Conservation (phyloP, 2,329 filamentous ascomycete genomes). For the Aureobasidium lini region DNA sequence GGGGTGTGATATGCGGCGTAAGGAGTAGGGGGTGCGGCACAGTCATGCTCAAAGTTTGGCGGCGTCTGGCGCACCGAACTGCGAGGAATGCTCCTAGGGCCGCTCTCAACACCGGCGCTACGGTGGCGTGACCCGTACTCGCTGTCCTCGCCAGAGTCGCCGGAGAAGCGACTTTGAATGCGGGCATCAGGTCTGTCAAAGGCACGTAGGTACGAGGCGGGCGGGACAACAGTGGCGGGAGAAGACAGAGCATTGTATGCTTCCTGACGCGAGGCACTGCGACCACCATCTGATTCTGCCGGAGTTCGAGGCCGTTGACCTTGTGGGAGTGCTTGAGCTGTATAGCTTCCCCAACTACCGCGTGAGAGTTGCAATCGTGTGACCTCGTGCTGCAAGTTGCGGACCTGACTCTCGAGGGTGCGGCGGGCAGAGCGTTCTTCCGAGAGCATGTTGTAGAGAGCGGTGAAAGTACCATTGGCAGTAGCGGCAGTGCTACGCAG, state of each 20-base stretch:
- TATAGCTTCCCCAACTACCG: constrained; percentile 11
- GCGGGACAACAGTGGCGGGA: constrained; percentile 10
- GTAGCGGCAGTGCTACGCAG: constrained; percentile 4
- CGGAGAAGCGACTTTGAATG: constrained; percentile 21
- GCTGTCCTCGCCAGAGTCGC: constrained; percentile 17
- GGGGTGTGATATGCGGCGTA: constrained; percentile 25
- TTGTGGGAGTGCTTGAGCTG: constrained; percentile 15
- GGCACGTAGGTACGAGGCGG: background rate
- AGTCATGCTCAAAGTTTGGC: background rate
- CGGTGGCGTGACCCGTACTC: constrained; percentile 4
- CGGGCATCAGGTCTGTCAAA: constrained; percentile 14
- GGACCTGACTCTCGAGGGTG: constrained; percentile 24
- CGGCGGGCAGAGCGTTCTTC: constrained; percentile 30
- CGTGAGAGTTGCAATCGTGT: constrained; percentile 9
- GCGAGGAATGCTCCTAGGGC: constrained; percentile 3
- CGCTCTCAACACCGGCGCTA: background rate
- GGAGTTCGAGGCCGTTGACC: background rate
- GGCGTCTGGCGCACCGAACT: background rate
- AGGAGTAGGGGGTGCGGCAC: constrained; percentile 20
- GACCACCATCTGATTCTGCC: constrained; percentile 5
- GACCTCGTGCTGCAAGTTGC: constrained; percentile 20
- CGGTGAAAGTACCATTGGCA: constrained; percentile 23
- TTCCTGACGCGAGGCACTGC: constrained; percentile 5
- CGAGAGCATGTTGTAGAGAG: constrained; percentile 31
- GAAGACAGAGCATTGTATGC: constrained; percentile 14